These are phyloP conservation scores for Ormosia semicastrata DNA, from an alignment of 306 rosid species.

Conservation along the genomic window DNA sequence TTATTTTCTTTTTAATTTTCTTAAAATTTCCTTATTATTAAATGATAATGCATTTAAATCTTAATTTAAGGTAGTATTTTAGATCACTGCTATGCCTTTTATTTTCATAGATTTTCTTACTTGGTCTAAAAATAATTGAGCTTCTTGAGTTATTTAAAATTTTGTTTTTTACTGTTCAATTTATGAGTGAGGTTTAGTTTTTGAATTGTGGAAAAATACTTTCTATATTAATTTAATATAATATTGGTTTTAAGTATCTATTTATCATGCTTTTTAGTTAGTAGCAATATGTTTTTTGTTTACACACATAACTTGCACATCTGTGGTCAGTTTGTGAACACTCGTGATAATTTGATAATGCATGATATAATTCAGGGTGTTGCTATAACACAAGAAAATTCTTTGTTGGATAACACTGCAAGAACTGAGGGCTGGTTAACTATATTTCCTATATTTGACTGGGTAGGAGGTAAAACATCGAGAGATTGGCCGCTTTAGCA, in stretches of 20 bases:
- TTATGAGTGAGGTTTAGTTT: neutral
- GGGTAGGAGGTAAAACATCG: slow-evolving; percentile 99
- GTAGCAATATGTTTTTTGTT: neutral
- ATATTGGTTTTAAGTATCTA: neutral
- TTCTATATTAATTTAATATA: neutral
- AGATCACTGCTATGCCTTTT: neutral
- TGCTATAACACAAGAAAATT: slow-evolving; percentile 90
- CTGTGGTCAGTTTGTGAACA: slow-evolving; percentile 8
- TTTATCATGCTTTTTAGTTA: neutral
- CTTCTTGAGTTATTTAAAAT: neutral
- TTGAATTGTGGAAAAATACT: neutral
- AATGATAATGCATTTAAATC: too few species aligned
- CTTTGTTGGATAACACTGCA: slow-evolving; percentile 91
- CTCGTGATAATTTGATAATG: slow-evolving; percentile 15
- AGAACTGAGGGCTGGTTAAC: slow-evolving; percentile 98
- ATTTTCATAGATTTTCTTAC: neutral
- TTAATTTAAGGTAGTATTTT: neutral
- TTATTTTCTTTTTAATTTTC: too few species aligned
- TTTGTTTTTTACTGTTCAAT: neutral
- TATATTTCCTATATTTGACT: slow-evolving; percentile 97
- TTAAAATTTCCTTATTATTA: too few species aligned
- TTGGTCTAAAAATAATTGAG: neutral
- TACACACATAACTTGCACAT: slow-evolving; percentile 16
- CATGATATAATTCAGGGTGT: slow-evolving; percentile 71
- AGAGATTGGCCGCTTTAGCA: slow-evolving; percentile 95